Evolutionary conservation across 495 filamentous ascomycete species (phyloP).

Genomic region (Chaetomium cochliodes): DNA sequence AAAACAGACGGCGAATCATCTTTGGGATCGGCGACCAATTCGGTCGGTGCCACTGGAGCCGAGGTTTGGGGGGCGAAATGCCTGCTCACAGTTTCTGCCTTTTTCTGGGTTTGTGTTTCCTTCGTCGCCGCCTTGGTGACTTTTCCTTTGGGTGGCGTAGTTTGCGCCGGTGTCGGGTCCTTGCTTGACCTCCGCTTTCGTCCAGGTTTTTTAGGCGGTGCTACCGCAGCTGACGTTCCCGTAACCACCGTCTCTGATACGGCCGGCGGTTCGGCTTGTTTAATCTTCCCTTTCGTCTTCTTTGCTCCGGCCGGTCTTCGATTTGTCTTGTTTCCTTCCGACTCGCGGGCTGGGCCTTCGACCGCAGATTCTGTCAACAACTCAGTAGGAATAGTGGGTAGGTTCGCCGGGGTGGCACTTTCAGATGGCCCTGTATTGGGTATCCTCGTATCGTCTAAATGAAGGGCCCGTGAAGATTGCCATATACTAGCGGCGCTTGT

Average conservation of each 20-base stretch:
- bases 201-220: slow-evolving; percentile 12
- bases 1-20: slow-evolving; percentile 33
- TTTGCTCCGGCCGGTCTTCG: neutral
- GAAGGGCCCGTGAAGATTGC: slow-evolving; percentile 17
- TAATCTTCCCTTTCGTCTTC: slow-evolving; percentile 3
- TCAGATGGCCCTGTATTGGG: neutral
- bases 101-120: slow-evolving; percentile 31
- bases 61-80: slow-evolving; percentile 36
- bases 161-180: slow-evolving; percentile 30
- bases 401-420: neutral
- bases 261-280: neutral
- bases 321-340: neutral
- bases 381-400: neutral
- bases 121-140: slow-evolving; percentile 38
- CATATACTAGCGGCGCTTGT: slow-evolving; percentile 44
- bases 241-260: neutral
- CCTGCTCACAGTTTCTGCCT: slow-evolving; percentile 36
- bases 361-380: neutral
- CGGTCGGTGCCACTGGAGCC: slow-evolving; percentile 11
- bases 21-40: slow-evolving; percentile 14
- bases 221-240: neutral
- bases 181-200: slow-evolving; percentile 22
- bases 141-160: slow-evolving; percentile 34
- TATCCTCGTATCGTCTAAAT: slow-evolving; percentile 1
- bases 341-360: no score